Conservation (phyloP, 768 basidiomycete genomes). For the Rhodotorula sphaerocarpa region DNA sequence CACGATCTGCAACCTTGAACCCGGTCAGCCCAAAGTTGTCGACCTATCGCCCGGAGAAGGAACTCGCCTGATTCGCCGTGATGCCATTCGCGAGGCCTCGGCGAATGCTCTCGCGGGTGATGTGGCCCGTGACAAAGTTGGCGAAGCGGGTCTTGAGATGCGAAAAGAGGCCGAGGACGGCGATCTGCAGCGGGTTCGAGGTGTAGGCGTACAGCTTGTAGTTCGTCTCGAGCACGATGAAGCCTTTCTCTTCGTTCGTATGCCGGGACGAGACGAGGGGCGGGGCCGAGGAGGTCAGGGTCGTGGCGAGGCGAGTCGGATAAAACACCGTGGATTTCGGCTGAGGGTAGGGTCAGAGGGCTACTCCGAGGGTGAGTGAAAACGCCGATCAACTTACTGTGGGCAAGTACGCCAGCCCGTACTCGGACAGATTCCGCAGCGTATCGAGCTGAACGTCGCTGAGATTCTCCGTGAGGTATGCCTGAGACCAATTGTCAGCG, state of each 20-base stretch:
- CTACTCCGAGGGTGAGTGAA: not conserved
- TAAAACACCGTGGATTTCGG: conserved; percentile 71
- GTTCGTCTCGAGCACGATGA: conserved; percentile 95
- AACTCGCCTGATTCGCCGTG: conserved; percentile 72
- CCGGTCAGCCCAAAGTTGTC: not conserved
- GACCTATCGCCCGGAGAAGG: not conserved
- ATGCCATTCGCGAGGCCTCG: conserved; percentile 90
- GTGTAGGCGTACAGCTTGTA: conserved; percentile 98
- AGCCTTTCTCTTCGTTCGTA: conserved; percentile 54
- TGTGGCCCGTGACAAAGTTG: conserved; percentile 89
- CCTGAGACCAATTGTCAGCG: conserved; percentile 48
- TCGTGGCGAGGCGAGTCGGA: conserved; percentile 89
- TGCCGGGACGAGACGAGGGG: conserved; percentile 48
- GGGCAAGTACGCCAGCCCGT: conserved; percentile 82
- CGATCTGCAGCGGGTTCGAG: conserved; percentile 90
- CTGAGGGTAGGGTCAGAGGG: conserved; percentile 43
- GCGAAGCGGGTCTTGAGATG: conserved; percentile 88
- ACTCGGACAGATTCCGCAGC: conserved; percentile 84
- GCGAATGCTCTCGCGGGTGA: conserved; percentile 92
- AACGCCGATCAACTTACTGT: conserved; percentile 5
- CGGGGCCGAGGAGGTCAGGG: conserved; percentile 81
- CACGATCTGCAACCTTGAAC: conserved; percentile 61
- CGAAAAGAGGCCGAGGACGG: conserved; percentile 88
- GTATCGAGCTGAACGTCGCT: conserved; percentile 73
- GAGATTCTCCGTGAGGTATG: conserved; percentile 76